A percentile compares a stretch with the other conserved stretches of the same genome.
phyloP scores from a whole-genome alignment of 805 yeast genomes.

The Suhomyces xylopsoci region DNA sequence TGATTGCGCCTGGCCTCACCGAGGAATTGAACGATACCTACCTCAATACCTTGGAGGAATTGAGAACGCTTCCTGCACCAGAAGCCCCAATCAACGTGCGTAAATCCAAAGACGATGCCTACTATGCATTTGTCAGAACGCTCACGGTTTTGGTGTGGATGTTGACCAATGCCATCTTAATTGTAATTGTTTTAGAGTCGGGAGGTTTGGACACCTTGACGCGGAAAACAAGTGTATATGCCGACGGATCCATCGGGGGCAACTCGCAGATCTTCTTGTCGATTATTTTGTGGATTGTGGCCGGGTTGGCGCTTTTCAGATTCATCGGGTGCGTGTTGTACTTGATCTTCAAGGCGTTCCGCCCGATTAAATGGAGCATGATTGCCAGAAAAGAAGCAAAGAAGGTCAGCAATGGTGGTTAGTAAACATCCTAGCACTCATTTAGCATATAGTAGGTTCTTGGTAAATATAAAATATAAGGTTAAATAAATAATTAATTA shows the following conservation, averaged over 20 bases:
- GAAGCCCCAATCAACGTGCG: conserved; percentile 25
- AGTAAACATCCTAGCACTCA: background rate
- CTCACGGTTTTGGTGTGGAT: conserved; percentile 88
- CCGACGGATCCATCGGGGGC: conserved; percentile 27
- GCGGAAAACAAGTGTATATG: conserved; percentile 23
- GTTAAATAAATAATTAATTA: too few species aligned
- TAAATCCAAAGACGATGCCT: conserved; percentile 55
- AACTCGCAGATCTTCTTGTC: conserved; percentile 70
- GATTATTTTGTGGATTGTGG: conserved; percentile 89
- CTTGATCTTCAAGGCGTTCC: conserved; percentile 37
- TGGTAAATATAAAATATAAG: background rate
- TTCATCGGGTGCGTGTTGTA: conserved; percentile 71
- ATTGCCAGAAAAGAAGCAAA: conserved; percentile 12
- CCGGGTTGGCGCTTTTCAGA: conserved; percentile 81
- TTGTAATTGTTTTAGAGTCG: conserved; percentile 79
- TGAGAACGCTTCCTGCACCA: conserved; percentile 43
- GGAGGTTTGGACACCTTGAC: conserved; percentile 64
- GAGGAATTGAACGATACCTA: conserved; percentile 77
- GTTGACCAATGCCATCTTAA: conserved; percentile 75
- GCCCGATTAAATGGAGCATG: conserved; percentile 40
- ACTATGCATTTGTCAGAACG: conserved; percentile 88
- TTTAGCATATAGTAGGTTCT: too few species aligned
- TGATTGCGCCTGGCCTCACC: conserved; percentile 62
- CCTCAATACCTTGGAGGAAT: conserved; percentile 56
- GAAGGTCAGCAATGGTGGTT: conserved; percentile 7